Evolutionary conservation across 2,329 filamentous ascomycete genomes (phyloP).

Genomic region (Aspergillus sclerotialis): DNA sequence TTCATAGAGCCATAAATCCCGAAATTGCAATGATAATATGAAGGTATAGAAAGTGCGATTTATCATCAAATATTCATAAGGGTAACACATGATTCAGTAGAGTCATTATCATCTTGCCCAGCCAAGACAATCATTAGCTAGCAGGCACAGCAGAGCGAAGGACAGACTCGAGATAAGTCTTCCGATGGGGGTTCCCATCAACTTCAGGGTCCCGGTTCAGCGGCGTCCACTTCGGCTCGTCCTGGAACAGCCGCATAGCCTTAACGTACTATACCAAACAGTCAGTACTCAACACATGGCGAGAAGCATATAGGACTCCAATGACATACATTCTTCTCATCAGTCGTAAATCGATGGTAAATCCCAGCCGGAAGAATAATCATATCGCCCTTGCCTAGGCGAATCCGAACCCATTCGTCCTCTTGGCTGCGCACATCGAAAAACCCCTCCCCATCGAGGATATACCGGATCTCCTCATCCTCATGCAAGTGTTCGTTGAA

Average conservation of each 20-base stretch:
- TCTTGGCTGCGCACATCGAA: conserved; percentile 82
- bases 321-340: conserved; percentile 72
- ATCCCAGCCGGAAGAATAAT: conserved; percentile 92
- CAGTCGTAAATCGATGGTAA: conserved; percentile 95
- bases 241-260: conserved; percentile 94
- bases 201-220: conserved; percentile 73
- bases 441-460: conserved; percentile 78
- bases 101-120: no score
- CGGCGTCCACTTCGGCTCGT: conserved; percentile 97
- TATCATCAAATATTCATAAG: no score
- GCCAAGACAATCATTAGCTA: no score
- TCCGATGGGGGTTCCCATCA: conserved; percentile 69
- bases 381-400: conserved; percentile 77
- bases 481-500: conserved; percentile 96
- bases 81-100: no score
- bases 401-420: conserved; percentile 85
- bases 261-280: conserved; percentile 68
- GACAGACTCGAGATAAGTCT: conserved; percentile 60
- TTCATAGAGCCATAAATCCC: no score
- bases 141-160: conserved; percentile 17
- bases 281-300: conserved; percentile 5
- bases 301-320: conserved; percentile 2
- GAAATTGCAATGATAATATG: no score
- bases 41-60: no score
- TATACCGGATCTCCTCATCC: conserved; percentile 96